Conservation (phyloP, 345 rosid species). For the Dimocarpus longan region DNA sequence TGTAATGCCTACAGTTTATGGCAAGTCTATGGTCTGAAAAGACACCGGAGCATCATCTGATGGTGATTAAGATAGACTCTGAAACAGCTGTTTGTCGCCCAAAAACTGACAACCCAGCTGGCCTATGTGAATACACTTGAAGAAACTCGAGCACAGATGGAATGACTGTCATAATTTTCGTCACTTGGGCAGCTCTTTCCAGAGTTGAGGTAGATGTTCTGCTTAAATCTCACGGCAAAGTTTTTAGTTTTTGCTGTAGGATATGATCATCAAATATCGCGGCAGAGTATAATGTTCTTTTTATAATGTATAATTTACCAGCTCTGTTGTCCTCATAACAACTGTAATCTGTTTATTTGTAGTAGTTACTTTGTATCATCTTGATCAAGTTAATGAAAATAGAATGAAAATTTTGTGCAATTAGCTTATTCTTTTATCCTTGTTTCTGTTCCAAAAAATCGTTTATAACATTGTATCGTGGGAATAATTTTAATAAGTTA, state of each 20-base stretch:
- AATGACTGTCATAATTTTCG: neutral
- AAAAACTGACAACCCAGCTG: neutral
- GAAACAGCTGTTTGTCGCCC: slow-evolving; percentile 1
- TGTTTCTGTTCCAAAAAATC: neutral
- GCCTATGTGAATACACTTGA: neutral
- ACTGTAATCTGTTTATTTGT: neutral
- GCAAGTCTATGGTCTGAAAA: neutral
- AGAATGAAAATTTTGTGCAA: neutral
- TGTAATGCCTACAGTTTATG: neutral
- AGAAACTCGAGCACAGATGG: neutral
- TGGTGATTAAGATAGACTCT: neutral
- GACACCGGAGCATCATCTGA: neutral
- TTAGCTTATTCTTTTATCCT: neutral
- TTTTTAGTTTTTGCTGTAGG: slow-evolving; percentile 24
- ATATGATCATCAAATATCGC: slow-evolving; percentile 6
- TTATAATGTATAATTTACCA: neutral
- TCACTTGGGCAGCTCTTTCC: neutral
- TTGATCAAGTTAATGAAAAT: slow-evolving; percentile 3
- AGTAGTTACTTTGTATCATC: neutral
- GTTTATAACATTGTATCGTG: neutral
- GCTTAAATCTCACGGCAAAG: slow-evolving; percentile 20
- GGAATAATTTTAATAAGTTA: neutral
- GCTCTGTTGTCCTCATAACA: neutral
- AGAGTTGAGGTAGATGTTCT: neutral
- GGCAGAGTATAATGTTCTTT: neutral